These are phyloP conservation scores for Neurospora sp. DNA, from an alignment of 2,329 filamentous ascomycete species.

Conservation along the genomic window DNA sequence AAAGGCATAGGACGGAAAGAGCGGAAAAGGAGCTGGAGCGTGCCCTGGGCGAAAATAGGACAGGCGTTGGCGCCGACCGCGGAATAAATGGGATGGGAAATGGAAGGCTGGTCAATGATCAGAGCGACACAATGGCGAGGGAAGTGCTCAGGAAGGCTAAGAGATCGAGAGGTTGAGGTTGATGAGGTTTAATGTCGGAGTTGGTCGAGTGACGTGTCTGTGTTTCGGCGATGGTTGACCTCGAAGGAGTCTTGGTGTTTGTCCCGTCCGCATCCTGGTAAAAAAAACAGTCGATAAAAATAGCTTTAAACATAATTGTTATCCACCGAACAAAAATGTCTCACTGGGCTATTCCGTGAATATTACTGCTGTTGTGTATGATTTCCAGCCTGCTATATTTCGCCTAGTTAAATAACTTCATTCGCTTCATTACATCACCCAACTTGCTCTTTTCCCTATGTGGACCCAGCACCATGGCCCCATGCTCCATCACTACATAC, in stretches of 20 bases:
- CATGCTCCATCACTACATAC: neutral
- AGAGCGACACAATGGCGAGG: neutral
- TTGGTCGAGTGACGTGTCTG: neutral
- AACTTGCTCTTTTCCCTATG: neutral
- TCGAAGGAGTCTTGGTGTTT: neutral
- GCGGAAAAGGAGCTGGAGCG: neutral
- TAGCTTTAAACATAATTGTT: neutral
- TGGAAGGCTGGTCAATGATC: neutral
- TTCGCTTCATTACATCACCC: neutral
- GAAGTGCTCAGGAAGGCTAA: neutral
- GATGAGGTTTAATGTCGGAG: neutral
- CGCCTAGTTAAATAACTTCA: neutral
- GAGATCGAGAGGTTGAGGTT: neutral
- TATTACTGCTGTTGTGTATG: neutral
- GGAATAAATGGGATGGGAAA: neutral
- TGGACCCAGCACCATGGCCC: neutral
- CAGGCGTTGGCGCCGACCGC: neutral
- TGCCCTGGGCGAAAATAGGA: neutral
- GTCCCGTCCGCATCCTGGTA: neutral
- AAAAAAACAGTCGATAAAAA: neutral
- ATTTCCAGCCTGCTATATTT: neutral
- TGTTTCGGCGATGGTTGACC: neutral
- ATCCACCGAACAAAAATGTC: neutral
- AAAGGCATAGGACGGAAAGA: neutral
- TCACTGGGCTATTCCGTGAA: neutral